A percentile compares a stretch with the other conserved stretches of the same genome.
Conservation (phyloP, 106 monocot genomes). For the Chionographis japonica region DNA sequence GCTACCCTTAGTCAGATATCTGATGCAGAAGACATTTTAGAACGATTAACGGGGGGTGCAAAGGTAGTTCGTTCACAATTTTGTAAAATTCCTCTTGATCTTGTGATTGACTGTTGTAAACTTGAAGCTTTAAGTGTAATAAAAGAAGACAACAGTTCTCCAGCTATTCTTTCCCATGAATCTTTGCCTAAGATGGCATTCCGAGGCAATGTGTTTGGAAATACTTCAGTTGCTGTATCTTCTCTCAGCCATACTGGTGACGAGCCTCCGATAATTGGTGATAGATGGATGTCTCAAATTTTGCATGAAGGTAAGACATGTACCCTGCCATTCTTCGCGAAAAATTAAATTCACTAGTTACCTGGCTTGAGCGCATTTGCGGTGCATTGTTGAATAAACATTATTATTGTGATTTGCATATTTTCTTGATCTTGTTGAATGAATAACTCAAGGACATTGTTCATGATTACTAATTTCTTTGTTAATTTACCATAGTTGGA, state of each 20-base stretch:
- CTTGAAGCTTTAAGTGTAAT: slow-evolving; percentile 18
- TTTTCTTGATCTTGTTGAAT: too few species aligned
- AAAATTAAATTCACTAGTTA: too few species aligned
- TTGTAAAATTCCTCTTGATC: slow-evolving; percentile 44
- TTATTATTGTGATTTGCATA: too few species aligned
- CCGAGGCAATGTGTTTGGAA: slow-evolving; percentile 14
- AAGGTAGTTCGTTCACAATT: slow-evolving; percentile 53
- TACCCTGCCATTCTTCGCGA: background rate
- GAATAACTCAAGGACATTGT: too few species aligned
- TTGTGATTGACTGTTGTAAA: slow-evolving; percentile 42
- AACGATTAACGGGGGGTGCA: slow-evolving; percentile 38
- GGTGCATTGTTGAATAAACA: too few species aligned
- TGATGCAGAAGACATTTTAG: slow-evolving; percentile 45
- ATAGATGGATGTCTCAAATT: background rate
- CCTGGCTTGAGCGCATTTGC: too few species aligned
- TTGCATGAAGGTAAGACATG: slow-evolving; percentile 11
- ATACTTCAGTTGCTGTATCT: slow-evolving; percentile 18
- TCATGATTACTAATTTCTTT: too few species aligned
- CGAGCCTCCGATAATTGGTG: slow-evolving; percentile 1
- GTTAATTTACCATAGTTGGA: too few species aligned
- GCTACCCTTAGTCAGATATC: slow-evolving; percentile 42
- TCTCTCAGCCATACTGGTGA: slow-evolving; percentile 1
- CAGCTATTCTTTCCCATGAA: slow-evolving; percentile 47
- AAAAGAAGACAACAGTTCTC: slow-evolving; percentile 17
- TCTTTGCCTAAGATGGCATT: slow-evolving; percentile 39